These are phyloP conservation scores for Fragaria vesca DNA, from an alignment of 306 rosid genomes.

Conservation along the genomic window DNA sequence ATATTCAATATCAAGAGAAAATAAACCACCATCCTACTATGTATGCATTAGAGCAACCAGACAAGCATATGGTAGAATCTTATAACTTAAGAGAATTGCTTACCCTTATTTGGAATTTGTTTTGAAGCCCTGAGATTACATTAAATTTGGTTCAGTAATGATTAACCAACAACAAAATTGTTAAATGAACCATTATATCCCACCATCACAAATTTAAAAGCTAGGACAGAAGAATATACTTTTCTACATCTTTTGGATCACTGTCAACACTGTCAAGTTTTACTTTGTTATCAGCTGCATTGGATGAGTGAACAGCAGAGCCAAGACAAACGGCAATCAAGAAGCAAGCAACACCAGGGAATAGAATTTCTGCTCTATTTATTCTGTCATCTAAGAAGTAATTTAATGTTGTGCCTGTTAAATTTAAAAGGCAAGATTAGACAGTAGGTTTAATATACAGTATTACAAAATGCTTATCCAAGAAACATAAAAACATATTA, in stretches of 20 bases:
- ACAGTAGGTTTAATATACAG: neutral
- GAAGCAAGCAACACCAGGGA: constrained; percentile 91
- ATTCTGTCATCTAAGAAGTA: constrained; percentile 84
- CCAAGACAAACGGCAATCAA: constrained; percentile 83
- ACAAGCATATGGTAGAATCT: constrained; percentile 5
- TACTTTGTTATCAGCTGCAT: constrained; percentile 68
- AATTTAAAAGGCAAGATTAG: constrained; percentile 10
- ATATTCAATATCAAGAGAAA: constrained; percentile 18
- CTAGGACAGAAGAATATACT: constrained; percentile 40
- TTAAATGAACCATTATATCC: neutral
- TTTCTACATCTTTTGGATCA: constrained; percentile 31
- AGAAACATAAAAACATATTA: neutral
- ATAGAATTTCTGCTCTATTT: constrained; percentile 78
- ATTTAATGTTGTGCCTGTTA: constrained; percentile 80
- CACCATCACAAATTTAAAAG: neutral
- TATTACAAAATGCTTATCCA: neutral
- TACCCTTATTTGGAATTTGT: constrained; percentile 36
- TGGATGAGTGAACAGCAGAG: constrained; percentile 81
- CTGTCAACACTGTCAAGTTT: constrained; percentile 58
- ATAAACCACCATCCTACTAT: constrained; percentile 20
- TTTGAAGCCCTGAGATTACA: constrained; percentile 35
- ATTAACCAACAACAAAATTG: neutral
- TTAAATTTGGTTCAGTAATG: constrained; percentile 3
- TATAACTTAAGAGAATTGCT: constrained; percentile 15
- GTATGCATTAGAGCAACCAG: neutral